Evolutionary conservation across 805 yeast species (phyloP).

Genomic region (Myxozyma udenii): DNA sequence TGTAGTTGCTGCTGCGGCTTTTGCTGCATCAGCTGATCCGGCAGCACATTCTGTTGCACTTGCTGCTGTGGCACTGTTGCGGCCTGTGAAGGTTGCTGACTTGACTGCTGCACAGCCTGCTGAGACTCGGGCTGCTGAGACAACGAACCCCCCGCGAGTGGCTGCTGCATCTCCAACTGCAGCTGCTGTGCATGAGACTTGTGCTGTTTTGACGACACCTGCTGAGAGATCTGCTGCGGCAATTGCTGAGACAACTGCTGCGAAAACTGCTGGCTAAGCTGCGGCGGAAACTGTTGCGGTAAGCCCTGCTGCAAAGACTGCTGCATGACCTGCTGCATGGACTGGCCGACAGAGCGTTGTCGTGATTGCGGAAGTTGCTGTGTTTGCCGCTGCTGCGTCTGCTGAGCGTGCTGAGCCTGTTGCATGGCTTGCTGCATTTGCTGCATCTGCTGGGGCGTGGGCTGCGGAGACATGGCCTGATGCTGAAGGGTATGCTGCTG

Average conservation of each 20-base stretch:
- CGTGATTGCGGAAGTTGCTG: background rate
- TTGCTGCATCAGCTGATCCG: constrained; percentile 2
- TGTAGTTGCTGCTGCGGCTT: background rate
- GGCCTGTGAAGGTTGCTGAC: background rate
- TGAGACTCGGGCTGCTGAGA: constrained; percentile 2
- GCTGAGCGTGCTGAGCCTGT: background rate
- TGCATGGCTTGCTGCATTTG: background rate
- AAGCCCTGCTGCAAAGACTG: background rate
- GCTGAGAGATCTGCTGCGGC: constrained; percentile 3
- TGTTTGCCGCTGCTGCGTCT: constrained; percentile 3
- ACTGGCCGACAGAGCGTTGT: background rate
- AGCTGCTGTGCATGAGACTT: constrained; percentile 2
- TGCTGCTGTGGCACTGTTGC: constrained; percentile 1
- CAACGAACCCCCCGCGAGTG: background rate
- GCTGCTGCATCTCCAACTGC: constrained; percentile 5
- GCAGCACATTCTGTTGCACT: constrained; percentile 1
- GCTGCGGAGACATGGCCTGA: constrained; percentile 1
- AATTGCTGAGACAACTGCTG: constrained; percentile 1
- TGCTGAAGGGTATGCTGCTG: background rate
- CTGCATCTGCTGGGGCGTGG: background rate
- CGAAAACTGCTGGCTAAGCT: too few species aligned
- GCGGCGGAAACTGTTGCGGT: background rate
- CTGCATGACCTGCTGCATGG: background rate
- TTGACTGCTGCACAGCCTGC: background rate
- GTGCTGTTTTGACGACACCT: background rate